Evolutionary conservation across 1,284 basidiomycete genomes (phyloP), one percentile per base, ranked within the genome.

Genomic region (Porodaedalea pini): DNA sequence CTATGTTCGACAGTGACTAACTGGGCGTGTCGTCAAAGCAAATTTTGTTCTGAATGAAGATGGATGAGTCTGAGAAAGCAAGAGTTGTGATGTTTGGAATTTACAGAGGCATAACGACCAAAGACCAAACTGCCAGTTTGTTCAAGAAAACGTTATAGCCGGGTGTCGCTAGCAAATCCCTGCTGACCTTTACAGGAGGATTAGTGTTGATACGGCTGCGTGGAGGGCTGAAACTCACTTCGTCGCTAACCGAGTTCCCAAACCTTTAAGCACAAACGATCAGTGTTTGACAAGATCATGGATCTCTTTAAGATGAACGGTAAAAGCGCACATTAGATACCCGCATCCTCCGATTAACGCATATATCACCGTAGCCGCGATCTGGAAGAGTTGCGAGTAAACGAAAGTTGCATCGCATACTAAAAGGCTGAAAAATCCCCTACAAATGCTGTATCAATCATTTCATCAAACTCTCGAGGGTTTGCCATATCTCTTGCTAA

Each of bases 401-500:
- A n/a, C 44, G 51, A 21, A 5, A 27, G 15, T 48, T 19, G 29
- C 17, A 11, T 6, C 23, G 6, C 13, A 29, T 15, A 25, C n/a
- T 15, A 31, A 11, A 4, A 29, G 25, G n/a, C n/a, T n/a, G n/a
- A 8, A 32, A 25, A 17, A 21, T 15, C 3, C 71, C 81, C 70
- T 65, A 85, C 82, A 65, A 90, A 95, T n/a, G 92, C 92, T 69
- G 82, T 83, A 65, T 91, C 83, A 63, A 92, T 88, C 88, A 95
- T 94, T 45, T 71, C 74, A 69, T 90, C 82, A 67, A 96, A 97
- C 61, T 87, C 77, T 40, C 79, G 76, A 0, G 94, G 94, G 64
- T 94, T 83, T 53, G 76, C 74, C 94, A 98, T 98, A 70, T 98
- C 95, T 63, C 86, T 79, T 10, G 90, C 92, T 13, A 98, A 71